phyloP scores from a whole-genome alignment of 305 asterid genomes.

The Andrographis paniculata region DNA sequence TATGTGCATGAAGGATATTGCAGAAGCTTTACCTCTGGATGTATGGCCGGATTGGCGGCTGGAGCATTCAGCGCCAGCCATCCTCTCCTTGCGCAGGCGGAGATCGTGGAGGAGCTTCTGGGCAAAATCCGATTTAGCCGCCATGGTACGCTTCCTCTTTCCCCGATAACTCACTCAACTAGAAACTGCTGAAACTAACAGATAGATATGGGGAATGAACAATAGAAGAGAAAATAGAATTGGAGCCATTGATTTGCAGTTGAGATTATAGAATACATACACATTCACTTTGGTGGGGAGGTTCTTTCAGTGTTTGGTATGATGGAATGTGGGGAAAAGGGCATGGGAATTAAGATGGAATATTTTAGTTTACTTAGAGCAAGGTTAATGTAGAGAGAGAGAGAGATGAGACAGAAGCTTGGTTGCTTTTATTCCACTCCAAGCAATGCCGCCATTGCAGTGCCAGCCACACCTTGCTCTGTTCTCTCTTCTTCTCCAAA shows the following conservation, averaged over 20 bases:
- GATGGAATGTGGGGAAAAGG: constrained; percentile 25
- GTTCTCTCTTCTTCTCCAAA: constrained; percentile 23
- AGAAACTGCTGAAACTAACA: too few species aligned
- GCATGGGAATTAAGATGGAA: constrained; percentile 16
- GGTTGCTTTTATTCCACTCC: constrained; percentile 38
- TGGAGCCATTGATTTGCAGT: constrained; percentile 12
- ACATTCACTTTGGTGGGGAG: constrained; percentile 30
- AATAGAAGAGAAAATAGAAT: not conserved
- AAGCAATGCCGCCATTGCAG: constrained; percentile 40
- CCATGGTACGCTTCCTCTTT: constrained; percentile 18
- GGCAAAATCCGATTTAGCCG: constrained; percentile 36
- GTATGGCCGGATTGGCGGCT: constrained; percentile 24
- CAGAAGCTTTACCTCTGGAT: constrained; percentile 23
- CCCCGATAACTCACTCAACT: not conserved
- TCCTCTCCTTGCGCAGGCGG: constrained; percentile 33
- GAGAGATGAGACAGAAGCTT: constrained; percentile 24
- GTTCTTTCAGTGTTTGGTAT: constrained; percentile 35
- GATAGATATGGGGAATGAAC: too few species aligned
- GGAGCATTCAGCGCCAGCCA: constrained; percentile 28
- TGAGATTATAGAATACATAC: too few species aligned
- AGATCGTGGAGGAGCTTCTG: constrained; percentile 47
- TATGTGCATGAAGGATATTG: not conserved
- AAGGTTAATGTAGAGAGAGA: constrained; percentile 19
- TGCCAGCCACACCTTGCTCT: too few species aligned
- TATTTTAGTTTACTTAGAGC: not conserved